Conservation (phyloP, 441 rosid species). For the Corymbia citriodora region DNA sequence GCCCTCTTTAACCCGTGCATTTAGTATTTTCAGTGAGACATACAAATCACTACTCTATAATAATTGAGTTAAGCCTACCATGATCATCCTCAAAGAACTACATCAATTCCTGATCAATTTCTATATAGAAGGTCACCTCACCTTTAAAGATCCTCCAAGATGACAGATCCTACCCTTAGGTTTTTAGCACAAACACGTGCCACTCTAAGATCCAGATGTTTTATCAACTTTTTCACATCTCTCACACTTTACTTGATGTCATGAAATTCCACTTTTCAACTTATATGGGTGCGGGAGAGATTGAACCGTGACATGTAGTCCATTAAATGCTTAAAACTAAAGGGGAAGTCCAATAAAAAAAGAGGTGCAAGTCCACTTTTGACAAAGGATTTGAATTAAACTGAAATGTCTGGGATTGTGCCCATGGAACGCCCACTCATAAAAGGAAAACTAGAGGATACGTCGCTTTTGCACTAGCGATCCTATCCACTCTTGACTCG, state of each 20-base stretch:
- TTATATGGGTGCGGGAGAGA: not conserved
- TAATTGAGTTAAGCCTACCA: not conserved
- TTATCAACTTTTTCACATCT: not conserved
- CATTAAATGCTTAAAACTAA: not conserved
- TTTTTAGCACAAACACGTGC: not conserved
- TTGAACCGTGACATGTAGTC: not conserved
- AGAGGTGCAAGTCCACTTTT: too few species aligned
- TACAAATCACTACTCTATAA: not conserved
- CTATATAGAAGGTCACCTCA: rapidly evolving
- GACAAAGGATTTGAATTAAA: too few species aligned
- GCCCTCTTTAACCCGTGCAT: not conserved
- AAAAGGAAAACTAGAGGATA: not conserved
- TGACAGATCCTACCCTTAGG: not conserved
- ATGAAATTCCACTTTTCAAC: not conserved
- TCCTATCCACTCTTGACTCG: not conserved
- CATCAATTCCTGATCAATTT: rapidly evolving
- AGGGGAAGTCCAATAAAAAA: not conserved
- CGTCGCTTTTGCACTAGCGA: not conserved
- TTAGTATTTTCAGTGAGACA: not conserved
- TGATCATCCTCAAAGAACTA: rapidly evolving
- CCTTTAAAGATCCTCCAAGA: not conserved
- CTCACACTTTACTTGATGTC: not conserved
- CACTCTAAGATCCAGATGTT: not conserved
- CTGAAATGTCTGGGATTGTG: not conserved
- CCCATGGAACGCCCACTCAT: not conserved